Conservation (phyloP, 1,139 yeast genomes). For the Saccharomyces hybrid region DNA sequence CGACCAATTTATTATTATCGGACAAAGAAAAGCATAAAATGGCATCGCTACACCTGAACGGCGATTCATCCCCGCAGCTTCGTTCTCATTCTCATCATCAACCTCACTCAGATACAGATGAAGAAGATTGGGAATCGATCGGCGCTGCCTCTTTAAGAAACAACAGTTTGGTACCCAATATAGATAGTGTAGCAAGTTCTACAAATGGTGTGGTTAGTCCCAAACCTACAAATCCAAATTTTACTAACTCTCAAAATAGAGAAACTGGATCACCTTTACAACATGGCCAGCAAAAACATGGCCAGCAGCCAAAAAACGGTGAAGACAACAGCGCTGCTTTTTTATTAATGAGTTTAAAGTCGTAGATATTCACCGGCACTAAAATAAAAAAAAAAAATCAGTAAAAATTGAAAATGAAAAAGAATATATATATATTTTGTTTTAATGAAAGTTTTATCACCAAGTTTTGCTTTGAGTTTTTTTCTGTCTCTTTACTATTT, state of each 20-base stretch:
- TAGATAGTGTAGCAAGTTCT: constrained; percentile 4
- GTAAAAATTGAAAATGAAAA: background rate
- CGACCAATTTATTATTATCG: background rate
- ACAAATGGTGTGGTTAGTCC: constrained; percentile 1
- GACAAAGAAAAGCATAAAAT: background rate
- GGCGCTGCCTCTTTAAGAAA: constrained; percentile 62
- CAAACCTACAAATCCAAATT: constrained; percentile 9
- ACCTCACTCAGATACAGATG: constrained; percentile 59
- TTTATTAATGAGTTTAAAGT: constrained; percentile 27
- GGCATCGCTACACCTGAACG: background rate
- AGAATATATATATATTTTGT: background rate
- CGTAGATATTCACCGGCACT: constrained; percentile 6
- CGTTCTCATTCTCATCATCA: background rate
- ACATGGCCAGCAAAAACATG: constrained; percentile 6
- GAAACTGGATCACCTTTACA: constrained; percentile 8
- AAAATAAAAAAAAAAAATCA: background rate
- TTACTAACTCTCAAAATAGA: constrained; percentile 16
- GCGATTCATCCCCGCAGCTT: background rate
- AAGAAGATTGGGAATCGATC: constrained; percentile 89
- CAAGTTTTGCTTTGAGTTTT: background rate
- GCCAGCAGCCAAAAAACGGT: constrained; percentile 10
- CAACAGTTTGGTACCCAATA: constrained; percentile 17
- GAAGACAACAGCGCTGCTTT: constrained; percentile 27
- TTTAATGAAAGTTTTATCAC: background rate
- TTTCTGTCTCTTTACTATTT: background rate